Percentiles rank a stretch among this genome's conserved stretches.
These are phyloP conservation scores for Rhododendron simsii DNA, from an alignment of 148 eudicot genomes.

Conservation along the genomic window DNA sequence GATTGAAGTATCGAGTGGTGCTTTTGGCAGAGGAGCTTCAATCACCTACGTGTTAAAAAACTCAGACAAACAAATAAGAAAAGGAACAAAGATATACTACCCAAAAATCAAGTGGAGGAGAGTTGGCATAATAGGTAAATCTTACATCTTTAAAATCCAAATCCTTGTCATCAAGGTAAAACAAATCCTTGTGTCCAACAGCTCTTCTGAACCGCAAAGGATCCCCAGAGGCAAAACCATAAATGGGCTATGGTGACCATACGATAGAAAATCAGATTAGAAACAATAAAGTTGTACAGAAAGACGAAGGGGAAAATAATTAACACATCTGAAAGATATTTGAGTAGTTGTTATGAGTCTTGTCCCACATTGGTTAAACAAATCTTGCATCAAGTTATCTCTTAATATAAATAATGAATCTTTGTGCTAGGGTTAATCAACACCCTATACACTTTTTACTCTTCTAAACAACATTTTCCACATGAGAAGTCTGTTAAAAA, in stretches of 20 bases:
- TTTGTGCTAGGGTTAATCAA: too few relatives aligned
- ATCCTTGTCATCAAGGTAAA: conserved; percentile 67
- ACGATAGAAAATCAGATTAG: not conserved
- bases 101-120: not conserved
- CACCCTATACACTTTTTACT: too few relatives aligned
- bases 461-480: not conserved
- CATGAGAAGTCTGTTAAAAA: not conserved
- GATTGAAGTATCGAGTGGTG: conserved; percentile 70
- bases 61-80: not conserved
- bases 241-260: conserved; percentile 51
- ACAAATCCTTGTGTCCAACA: conserved; percentile 65
- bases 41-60: conserved; percentile 37
- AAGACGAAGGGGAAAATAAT: not conserved
- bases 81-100: not conserved
- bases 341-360: too few relatives aligned
- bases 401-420: too few relatives aligned
- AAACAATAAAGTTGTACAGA: not conserved
- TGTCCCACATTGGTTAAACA: too few relatives aligned
- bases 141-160: conserved; percentile 75
- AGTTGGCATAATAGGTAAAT: not conserved
- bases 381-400: too few relatives aligned
- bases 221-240: conserved; percentile 70
- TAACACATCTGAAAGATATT: not conserved
- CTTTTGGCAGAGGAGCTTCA: conserved; percentile 81
- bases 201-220: conserved; percentile 69